A percentile compares a stretch with the other conserved stretches of the same genome.
phyloP scores from a whole-genome alignment of 768 basidiomycete species.

The Suillus cothurnatus region DNA sequence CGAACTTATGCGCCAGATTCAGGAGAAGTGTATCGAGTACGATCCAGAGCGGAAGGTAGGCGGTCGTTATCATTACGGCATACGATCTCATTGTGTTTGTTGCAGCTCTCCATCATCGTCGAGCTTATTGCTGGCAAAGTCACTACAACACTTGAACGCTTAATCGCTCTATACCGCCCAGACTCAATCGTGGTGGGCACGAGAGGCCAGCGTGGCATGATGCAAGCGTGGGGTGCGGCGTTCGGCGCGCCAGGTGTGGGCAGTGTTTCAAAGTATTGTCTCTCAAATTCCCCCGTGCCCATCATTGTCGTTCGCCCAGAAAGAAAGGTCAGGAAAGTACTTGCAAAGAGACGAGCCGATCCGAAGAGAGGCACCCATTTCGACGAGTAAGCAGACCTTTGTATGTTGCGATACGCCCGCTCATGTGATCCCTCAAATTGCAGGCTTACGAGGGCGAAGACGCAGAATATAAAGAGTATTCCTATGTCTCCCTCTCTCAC shows the following conservation, averaged over 20 bases:
- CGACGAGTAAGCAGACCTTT: conserved; percentile 48
- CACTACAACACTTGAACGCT: conserved; percentile 86
- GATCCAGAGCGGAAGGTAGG: conserved; percentile 76
- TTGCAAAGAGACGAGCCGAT: conserved; percentile 85
- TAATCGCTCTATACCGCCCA: conserved; percentile 89
- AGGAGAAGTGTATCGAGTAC: conserved; percentile 76
- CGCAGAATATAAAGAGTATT: conserved; percentile 14
- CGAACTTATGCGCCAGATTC: conserved; percentile 76
- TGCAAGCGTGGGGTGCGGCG: conserved; percentile 55
- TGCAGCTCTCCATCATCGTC: conserved; percentile 82
- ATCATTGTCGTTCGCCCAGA: conserved; percentile 95
- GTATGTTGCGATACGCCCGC: neutral
- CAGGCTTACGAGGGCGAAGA: conserved; percentile 20
- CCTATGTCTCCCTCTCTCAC: conserved; percentile 18
- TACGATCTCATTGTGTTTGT: conserved; percentile 5
- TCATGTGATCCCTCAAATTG: conserved; percentile 4
- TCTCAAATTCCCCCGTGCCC: conserved; percentile 92
- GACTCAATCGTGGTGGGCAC: conserved; percentile 95
- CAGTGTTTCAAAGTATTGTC: conserved; percentile 70
- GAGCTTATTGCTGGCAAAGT: conserved; percentile 94
- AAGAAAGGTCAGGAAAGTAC: conserved; percentile 79
- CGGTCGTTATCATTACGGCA: conserved; percentile 6
- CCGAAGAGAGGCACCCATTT: conserved; percentile 88
- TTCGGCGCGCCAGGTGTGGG: conserved; percentile 59
- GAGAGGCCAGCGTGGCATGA: conserved; percentile 62